Percentiles rank a stretch among this genome's conserved stretches.
These are phyloP conservation scores for Coelastrella sp. DNA, from an alignment of 139 green algal species.

Conservation along the genomic window DNA sequence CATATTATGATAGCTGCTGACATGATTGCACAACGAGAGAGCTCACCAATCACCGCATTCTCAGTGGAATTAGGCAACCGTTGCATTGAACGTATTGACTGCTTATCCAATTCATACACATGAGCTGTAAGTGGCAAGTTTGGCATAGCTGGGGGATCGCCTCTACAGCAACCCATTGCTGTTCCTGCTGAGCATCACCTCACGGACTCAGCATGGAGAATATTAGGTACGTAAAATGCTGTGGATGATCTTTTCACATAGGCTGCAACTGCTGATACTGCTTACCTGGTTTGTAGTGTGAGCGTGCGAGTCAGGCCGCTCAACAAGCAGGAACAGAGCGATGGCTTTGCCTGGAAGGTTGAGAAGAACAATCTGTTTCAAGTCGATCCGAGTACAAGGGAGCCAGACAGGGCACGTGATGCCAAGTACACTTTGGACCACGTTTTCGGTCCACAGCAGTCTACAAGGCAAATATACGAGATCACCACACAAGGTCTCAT, in stretches of 20 bases:
- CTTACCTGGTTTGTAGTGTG: constrained; percentile 67
- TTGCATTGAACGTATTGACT: too few relatives aligned
- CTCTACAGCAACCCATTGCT: too few relatives aligned
- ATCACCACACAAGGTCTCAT: constrained; percentile 71
- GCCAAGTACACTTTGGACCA: constrained; percentile 82
- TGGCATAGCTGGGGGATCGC: too few relatives aligned
- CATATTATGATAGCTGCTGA: too few relatives aligned
- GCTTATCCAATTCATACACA: too few relatives aligned
- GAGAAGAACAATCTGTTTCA: constrained; percentile 72
- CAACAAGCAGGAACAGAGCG: constrained; percentile 71
- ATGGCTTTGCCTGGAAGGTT: constrained; percentile 74
- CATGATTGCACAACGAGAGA: too few relatives aligned
- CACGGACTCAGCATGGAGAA: constrained; percentile 32
- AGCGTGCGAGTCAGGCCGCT: constrained; percentile 87
- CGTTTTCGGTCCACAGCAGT: constrained; percentile 76
- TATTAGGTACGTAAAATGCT: constrained; percentile 29
- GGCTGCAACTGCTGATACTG: background rate
- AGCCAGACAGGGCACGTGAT: constrained; percentile 56
- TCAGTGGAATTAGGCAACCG: too few relatives aligned
- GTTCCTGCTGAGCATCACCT: background rate
- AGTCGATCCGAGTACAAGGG: constrained; percentile 49
- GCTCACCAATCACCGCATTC: too few relatives aligned
- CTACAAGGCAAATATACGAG: constrained; percentile 80
- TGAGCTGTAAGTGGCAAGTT: too few relatives aligned
- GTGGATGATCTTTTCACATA: background rate